Base-by-base conservation (phyloP, 805 yeast species). In the Wickerhamomyces chaumierensis region DNA sequence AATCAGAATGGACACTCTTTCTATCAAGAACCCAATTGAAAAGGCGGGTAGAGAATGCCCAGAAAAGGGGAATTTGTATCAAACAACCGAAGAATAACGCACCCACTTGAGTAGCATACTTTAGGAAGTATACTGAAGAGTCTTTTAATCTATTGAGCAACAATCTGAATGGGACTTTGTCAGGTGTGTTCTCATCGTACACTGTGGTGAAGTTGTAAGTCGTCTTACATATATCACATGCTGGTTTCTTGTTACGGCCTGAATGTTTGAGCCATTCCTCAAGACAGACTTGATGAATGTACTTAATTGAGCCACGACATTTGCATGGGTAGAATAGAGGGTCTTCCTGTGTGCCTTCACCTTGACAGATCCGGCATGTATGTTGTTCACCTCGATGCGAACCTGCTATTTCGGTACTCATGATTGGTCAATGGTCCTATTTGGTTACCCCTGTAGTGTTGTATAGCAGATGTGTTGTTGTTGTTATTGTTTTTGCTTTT, bases 241-340 rank as follows among this genome's bases (percentile, higher is more conserved):
- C 67, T 12, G 78, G 67, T n/a, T n/a, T n/a, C 27, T 69, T 69
- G 42, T 35, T 40, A 33, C 78, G 75, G 21, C 62, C 62, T 18
- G 52, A 48, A 39, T 48, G 87, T 37, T 69, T 66, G 32, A 92
- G 70, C 98, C 98, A 90, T 52, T 85, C 92, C 50, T 77, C 63
- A 35, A 90, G 61, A 58, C 99, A 92, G 40, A 81, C 94, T 57
- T 90, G 94, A 57, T 92, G 99, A 39, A 92, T 84, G 52, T 78
- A 88, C 55, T 81, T 81, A 56, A 92, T 94, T 13, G 95, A 81
- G 2, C 99, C 99, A 38, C 86, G 69, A 61, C 98, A 92, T 52
- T 75, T 79, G 61, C 99, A 92, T 3, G 98, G 98, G 57, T 83
- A 88, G 46, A 73, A 80, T 35, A 92, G 64, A 3, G 96, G 96